These are phyloP conservation scores for Trichoderma asperellum DNA, from an alignment of 2,329 filamentous ascomycete species.

Conservation along the genomic window DNA sequence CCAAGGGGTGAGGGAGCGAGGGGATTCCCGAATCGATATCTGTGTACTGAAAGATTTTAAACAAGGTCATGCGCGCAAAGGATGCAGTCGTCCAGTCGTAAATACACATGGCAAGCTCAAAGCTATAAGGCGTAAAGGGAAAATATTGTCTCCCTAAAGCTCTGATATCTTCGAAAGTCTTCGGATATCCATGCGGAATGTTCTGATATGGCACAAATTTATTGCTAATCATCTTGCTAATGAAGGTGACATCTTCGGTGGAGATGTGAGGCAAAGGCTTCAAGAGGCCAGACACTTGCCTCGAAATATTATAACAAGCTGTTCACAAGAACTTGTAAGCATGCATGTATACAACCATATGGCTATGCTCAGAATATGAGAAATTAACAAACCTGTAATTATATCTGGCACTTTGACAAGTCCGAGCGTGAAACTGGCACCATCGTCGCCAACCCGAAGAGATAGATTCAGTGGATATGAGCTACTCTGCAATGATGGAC, in stretches of 20 bases:
- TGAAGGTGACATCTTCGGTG: neutral
- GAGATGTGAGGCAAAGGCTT: conserved; percentile 23
- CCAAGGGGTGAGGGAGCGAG: conserved; percentile 11
- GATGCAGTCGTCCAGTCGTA: conserved; percentile 29
- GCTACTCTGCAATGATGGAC: conserved; percentile 9
- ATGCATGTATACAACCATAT: no score
- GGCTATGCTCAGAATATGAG: neutral
- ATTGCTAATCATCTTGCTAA: conserved; percentile 24
- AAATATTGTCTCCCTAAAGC: conserved; percentile 25
- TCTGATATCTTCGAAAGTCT: conserved; percentile 18
- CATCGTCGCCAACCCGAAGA: neutral
- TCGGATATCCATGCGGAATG: conserved; percentile 6
- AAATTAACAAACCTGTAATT: conserved; percentile 8
- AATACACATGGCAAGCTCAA: conserved; percentile 27
- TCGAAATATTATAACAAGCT: conserved; percentile 18
- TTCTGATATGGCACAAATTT: conserved; percentile 26
- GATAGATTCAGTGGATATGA: conserved; percentile 8
- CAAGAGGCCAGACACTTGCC: conserved; percentile 5
- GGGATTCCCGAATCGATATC: neutral
- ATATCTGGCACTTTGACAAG: neutral
- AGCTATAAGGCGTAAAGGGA: conserved; percentile 24
- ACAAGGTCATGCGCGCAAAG: conserved; percentile 24
- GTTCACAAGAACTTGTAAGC: neutral
- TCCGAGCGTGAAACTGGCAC: conserved; percentile 1
- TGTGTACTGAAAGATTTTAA: conserved; percentile 29